These are phyloP conservation scores for Sphaerosporella brunnea DNA, from an alignment of 495 filamentous ascomycete species.

Conservation along the genomic window DNA sequence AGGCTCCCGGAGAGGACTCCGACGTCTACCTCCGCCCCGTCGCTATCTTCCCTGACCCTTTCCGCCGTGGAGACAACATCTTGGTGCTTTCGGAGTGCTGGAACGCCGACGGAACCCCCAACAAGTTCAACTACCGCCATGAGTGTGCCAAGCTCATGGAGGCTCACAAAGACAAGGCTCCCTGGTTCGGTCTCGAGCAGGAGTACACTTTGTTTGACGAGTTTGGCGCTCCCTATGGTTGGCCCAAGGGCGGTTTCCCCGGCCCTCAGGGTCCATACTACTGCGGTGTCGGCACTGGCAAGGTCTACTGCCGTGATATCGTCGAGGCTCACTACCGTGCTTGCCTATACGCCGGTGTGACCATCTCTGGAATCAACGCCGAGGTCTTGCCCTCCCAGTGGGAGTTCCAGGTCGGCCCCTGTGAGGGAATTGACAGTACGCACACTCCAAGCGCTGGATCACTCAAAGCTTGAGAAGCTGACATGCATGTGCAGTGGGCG, in stretches of 20 bases:
- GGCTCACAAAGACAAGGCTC: constrained; percentile 60
- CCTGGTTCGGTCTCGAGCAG: constrained; percentile 98
- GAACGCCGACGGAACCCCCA: constrained; percentile 89
- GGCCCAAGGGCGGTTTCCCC: constrained; percentile 90
- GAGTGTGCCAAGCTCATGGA: constrained; percentile 78
- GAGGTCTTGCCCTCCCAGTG: constrained; percentile 98
- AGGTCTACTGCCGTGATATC: constrained; percentile 95
- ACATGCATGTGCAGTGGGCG: constrained; percentile 49
- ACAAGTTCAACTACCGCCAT: constrained; percentile 96
- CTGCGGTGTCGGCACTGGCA: constrained; percentile 93
- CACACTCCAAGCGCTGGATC: constrained; percentile 15
- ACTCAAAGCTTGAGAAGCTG: constrained; percentile 6
- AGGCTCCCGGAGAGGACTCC: constrained; percentile 90
- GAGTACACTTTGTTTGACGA: constrained; percentile 88
- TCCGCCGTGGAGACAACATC: constrained; percentile 73
- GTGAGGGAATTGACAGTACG: constrained; percentile 67
- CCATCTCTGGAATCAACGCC: constrained; percentile 96
- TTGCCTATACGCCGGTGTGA: constrained; percentile 76
- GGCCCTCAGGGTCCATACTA: constrained; percentile 97
- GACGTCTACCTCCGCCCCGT: constrained; percentile 93
- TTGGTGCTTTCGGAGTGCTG: constrained; percentile 90
- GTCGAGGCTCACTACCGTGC: constrained; percentile 98
- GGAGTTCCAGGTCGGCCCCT: constrained; percentile 98
- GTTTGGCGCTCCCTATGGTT: constrained; percentile 78
- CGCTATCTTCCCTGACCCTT: constrained; percentile 80